Evolutionary conservation across 495 filamentous ascomycete species (phyloP).

Genomic region (Penicillium steckii): DNA sequence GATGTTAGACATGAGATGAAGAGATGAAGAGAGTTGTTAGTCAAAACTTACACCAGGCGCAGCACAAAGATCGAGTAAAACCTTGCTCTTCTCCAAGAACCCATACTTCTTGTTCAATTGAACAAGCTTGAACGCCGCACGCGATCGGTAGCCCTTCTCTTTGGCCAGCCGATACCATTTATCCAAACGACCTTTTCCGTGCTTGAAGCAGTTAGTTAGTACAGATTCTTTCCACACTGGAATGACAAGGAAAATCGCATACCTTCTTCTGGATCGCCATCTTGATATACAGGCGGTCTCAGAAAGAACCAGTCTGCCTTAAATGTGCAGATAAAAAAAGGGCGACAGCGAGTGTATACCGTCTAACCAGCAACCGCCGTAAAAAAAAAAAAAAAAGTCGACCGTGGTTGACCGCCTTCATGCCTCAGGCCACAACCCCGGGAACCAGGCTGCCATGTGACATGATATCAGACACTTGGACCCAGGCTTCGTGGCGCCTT

Average conservation of each 20-base stretch:
- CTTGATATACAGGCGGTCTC: conserved; percentile 26
- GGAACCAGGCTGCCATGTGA: conserved; percentile 30
- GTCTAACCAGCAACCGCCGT: conserved; percentile 11
- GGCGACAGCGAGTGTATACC: conserved; percentile 20
- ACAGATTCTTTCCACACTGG: neutral
- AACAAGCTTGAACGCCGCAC: conserved; percentile 97
- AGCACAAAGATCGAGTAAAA: conserved; percentile 94
- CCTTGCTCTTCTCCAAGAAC: conserved; percentile 94
- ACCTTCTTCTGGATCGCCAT: conserved; percentile 99
- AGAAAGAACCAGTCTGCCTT: conserved; percentile 19
- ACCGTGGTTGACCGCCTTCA: conserved; percentile 29
- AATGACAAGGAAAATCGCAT: neutral
- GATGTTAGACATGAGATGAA: conserved; percentile 25
- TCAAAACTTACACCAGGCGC: conserved; percentile 76
- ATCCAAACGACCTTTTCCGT: conserved; percentile 98
- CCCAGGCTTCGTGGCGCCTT: conserved; percentile 20
- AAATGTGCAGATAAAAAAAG: conserved; percentile 14
- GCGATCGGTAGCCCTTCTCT: conserved; percentile 95
- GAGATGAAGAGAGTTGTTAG: neutral
- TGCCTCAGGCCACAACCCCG: conserved; percentile 28
- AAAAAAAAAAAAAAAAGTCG: conserved; percentile 29
- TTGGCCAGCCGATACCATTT: conserved; percentile 97
- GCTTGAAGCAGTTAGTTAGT: conserved; percentile 46
- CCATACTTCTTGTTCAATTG: conserved; percentile 99
- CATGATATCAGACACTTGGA: conserved; percentile 33